These are phyloP conservation scores for Penicillium psychrofluorescens DNA, from an alignment of 495 filamentous ascomycete genomes.

Conservation along the genomic window DNA sequence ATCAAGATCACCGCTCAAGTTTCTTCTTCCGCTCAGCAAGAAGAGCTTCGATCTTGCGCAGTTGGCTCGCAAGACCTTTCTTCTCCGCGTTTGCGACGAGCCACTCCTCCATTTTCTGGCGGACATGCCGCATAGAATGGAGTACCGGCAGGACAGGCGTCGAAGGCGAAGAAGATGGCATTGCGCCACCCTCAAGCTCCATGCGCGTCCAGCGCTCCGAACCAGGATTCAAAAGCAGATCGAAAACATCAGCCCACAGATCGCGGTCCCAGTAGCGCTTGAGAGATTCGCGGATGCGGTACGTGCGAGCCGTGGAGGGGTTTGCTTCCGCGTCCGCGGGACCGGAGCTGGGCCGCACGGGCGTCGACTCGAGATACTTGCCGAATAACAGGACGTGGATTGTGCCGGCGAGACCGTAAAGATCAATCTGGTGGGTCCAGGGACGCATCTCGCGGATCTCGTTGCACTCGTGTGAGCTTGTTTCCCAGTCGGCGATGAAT, in stretches of 20 bases:
- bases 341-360: constrained; percentile 29
- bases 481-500: constrained; percentile 94
- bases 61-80: constrained; percentile 51
- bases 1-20: constrained; percentile 24
- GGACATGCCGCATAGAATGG: constrained; percentile 53
- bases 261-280: constrained; percentile 96
- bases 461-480: constrained; percentile 72
- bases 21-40: constrained; percentile 61
- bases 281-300: constrained; percentile 63
- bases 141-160: constrained; percentile 53
- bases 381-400: constrained; percentile 86
- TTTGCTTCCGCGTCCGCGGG: constrained; percentile 3
- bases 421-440: constrained; percentile 96
- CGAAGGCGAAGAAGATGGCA: not conserved
- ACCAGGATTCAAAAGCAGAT: constrained; percentile 77
- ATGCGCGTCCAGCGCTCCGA: constrained; percentile 40
- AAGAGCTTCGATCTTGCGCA: constrained; percentile 58
- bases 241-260: constrained; percentile 79
- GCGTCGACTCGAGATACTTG: constrained; percentile 81
- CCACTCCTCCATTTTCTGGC: constrained; percentile 81
- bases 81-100: constrained; percentile 75
- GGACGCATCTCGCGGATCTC: constrained; percentile 89
- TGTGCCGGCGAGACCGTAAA: constrained; percentile 82
- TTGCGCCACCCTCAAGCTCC: constrained; percentile 47
- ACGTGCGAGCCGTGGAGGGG: constrained; percentile 39